These are phyloP conservation scores for Moricandia arvensis DNA, from an alignment of 345 rosid species.

Conservation along the genomic window DNA sequence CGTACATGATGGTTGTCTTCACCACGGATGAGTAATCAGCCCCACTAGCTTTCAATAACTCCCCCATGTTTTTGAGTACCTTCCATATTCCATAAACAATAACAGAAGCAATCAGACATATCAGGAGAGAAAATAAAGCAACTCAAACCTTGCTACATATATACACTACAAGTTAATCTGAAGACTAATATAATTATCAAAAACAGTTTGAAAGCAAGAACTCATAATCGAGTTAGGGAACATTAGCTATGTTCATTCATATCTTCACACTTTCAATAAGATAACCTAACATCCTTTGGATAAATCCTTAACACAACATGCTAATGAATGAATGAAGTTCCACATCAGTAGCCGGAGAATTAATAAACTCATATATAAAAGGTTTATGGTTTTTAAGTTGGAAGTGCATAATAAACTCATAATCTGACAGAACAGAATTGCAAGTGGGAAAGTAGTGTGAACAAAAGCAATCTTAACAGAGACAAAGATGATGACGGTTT, in stretches of 20 bases:
- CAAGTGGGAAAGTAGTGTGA: slow-evolving; percentile 3
- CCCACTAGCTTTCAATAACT: slow-evolving; percentile 44
- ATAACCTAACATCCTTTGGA: too few species aligned
- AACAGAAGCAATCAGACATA: slow-evolving; percentile 13
- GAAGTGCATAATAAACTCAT: too few species aligned
- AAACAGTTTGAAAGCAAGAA: slow-evolving; percentile 11
- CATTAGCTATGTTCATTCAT: too few species aligned
- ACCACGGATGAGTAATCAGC: slow-evolving; percentile 41
- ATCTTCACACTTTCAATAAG: too few species aligned
- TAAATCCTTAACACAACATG: too few species aligned
- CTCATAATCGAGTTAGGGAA: background rate
- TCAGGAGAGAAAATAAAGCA: background rate
- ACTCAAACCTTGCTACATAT: background rate
- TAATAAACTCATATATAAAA: too few species aligned
- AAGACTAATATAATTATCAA: background rate
- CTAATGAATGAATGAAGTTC: too few species aligned
- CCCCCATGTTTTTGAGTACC: slow-evolving; percentile 45
- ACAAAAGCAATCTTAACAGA: slow-evolving; percentile 6
- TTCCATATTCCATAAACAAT: background rate
- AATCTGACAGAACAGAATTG: background rate
- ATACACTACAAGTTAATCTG: background rate
- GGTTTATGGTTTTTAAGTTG: too few species aligned
- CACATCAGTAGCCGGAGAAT: too few species aligned
- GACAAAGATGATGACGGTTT: background rate
- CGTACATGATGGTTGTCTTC: slow-evolving; percentile 44